These are phyloP conservation scores for Phytophthora pistaciae DNA, from an alignment of 352 stramenopile genomes.

Conservation along the genomic window DNA sequence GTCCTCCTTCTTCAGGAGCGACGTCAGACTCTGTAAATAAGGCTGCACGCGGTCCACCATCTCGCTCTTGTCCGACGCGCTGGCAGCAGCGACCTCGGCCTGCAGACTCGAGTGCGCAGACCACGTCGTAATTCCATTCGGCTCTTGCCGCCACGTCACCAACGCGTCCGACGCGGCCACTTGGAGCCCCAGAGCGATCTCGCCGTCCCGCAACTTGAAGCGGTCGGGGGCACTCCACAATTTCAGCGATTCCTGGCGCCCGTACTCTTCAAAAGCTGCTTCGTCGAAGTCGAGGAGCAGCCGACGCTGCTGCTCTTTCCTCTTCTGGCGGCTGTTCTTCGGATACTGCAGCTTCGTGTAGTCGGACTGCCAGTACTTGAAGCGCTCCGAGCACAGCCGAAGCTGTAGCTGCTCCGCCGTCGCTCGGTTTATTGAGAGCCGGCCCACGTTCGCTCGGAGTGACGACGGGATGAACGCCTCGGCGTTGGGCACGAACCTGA, in stretches of 20 bases:
- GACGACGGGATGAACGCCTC: constrained; percentile 39
- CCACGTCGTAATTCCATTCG: constrained; percentile 39
- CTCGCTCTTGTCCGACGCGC: constrained; percentile 42
- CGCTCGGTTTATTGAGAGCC: constrained; percentile 49
- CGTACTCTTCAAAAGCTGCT: constrained; percentile 37
- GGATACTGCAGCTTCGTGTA: constrained; percentile 50
- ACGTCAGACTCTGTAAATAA: constrained; percentile 49
- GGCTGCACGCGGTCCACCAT: constrained; percentile 47
- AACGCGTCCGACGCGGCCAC: constrained; percentile 59
- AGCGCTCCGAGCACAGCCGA: constrained; percentile 49
- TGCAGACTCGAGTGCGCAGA: constrained; percentile 28
- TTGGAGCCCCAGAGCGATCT: constrained; percentile 60
- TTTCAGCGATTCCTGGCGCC: constrained; percentile 22
- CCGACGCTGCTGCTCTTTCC: constrained; percentile 50
- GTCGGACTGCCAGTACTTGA: constrained; percentile 52
- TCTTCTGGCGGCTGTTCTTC: constrained; percentile 41
- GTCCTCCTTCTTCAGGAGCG: constrained; percentile 37
- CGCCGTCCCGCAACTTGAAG: constrained; percentile 41
- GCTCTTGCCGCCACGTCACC: constrained; percentile 51
- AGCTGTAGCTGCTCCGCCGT: constrained; percentile 48
- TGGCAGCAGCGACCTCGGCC: constrained; percentile 28
- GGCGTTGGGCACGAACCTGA: constrained; percentile 48
- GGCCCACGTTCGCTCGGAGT: constrained; percentile 15
- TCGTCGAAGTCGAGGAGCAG: constrained; percentile 59
- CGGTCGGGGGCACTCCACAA: constrained; percentile 14